Evolutionary conservation across 1,284 basidiomycete species (phyloP), one percentile per base, ranked within the genome.

Genomic region (Microbotryum silenes-acaulis): DNA sequence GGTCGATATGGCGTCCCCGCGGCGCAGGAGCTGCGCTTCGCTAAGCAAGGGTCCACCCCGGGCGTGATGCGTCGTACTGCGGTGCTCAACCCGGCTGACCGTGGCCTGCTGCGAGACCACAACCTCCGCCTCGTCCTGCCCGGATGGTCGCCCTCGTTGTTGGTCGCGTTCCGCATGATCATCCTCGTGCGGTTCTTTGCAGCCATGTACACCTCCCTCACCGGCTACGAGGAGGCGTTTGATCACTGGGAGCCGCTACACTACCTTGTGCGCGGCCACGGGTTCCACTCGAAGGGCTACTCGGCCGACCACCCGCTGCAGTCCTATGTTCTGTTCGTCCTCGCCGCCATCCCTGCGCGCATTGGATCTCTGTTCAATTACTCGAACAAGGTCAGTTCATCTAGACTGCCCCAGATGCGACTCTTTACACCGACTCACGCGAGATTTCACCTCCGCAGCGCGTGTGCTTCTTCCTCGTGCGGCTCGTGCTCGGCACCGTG

Each of bases 181-280:
- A 78, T 96, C 54, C 81, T 97, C 48, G 75, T 93, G 21, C 83
- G 94, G 29, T 82, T 93, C 51, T 79, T 83, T n/a, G 86, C 83
- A 4, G 94, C 92, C 4, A 94, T 97, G 89, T 97, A 93, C 74
- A 84, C 87, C n/a, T 54, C 63, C 8, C 89, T 91, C 70, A 89
- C 97, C 64, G 96, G 98, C 75, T 98, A 96, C 71, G 96, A 99
- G 73, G 96, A 99, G 83, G 90, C 94, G 14, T 98, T 87, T 81
- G 98, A 98, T 76, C 98, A 97, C 77, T 98, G 90, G 90, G 96
- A 98, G 74, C 94, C 96, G 25, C 78, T 98, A 42, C 94, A 97
- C 76, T 91, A 92, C 76, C 79, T 93, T 57, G 61, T 58, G 25
- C 58, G 55, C 48, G 62, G 57, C 51, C 56, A 55, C 51, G 91